A percentile compares a stretch with the other conserved stretches of the same genome.
Conservation (phyloP, 345 rosid species). For the Moricandia moricandioides region DNA sequence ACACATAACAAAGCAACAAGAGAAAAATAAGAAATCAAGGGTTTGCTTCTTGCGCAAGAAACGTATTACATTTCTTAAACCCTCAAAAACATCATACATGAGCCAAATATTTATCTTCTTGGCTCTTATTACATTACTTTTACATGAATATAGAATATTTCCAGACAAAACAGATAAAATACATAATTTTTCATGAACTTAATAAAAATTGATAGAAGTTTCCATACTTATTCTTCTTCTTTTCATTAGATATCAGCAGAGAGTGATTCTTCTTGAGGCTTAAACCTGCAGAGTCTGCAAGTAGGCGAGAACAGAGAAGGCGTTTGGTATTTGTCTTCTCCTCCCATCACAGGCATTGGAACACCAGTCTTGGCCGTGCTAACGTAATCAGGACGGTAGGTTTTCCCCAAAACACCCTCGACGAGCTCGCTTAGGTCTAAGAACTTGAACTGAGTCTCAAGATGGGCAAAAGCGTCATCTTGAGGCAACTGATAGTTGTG, state of each 20-base stretch:
- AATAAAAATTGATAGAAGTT: neutral
- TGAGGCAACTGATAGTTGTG: slow-evolving; percentile 69
- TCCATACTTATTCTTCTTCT: neutral
- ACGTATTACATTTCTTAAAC: slow-evolving; percentile 24
- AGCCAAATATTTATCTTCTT: slow-evolving; percentile 16
- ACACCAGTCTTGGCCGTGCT: slow-evolving; percentile 73
- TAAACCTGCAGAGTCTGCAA: slow-evolving; percentile 65
- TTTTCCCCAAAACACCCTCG: slow-evolving; percentile 80
- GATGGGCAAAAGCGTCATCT: slow-evolving; percentile 64
- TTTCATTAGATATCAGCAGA: slow-evolving; percentile 31
- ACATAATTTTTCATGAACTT: neutral
- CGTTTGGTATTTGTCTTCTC: slow-evolving; percentile 73
- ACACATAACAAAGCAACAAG: neutral
- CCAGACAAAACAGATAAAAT: slow-evolving; percentile 17
- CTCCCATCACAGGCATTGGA: slow-evolving; percentile 80
- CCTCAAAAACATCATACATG: slow-evolving; percentile 22
- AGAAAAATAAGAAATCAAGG: neutral
- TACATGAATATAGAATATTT: slow-evolving; percentile 31
- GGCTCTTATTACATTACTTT: slow-evolving; percentile 31
- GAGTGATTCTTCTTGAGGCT: slow-evolving; percentile 36
- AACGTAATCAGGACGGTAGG: slow-evolving; percentile 58
- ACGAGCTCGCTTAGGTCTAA: slow-evolving; percentile 48
- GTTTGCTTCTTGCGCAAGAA: slow-evolving; percentile 25
- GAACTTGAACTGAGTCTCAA: slow-evolving; percentile 82
- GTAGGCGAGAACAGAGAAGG: slow-evolving; percentile 60